Evolutionary conservation across 768 basidiomycete species (phyloP), one percentile per base, ranked within the genome.

Genomic region (Pholiota microspora): DNA sequence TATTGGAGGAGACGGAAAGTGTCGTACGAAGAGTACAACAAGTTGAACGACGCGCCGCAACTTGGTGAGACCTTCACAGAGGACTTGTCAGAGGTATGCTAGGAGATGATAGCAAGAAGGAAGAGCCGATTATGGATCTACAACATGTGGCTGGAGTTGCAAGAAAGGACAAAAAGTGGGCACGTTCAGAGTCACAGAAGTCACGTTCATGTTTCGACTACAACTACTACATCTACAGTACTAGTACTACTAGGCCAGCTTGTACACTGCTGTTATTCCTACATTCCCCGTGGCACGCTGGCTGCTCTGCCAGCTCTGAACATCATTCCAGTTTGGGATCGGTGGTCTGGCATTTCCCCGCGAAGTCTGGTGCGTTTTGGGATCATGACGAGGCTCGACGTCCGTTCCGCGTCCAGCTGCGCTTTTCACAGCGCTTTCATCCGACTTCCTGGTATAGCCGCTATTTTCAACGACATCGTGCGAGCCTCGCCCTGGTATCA

Each of bases 1-100:
- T 9, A 47, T 31, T 53, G n/a, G 15, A 45, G 47, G 40, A 55
- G 45, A 51, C 18, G 31, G 49, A 42, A 42, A 40, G 31, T 16
- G 10, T 31, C 62, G 49, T 34, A 65, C 67, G 62, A 65, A 69
- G 67, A 61, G 59, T 60, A 59, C 61, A 66, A 62, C 68, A 68
- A 67, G 66, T 24, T 21, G 8, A 59, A 53, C 53, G 53, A 58
- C 45, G 56, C 42, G 28, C 47, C 50, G 45, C 35, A 44, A 61
- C 60, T 63, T 62, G 64, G 64, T 63, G 61, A 59, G 61, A 58
- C 59, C 62, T 64, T 64, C 61, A 68, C 61, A 67, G 67, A 64
- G 64, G 66, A 64, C 64, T 49, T 58, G 57, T 40, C 27, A n/a
- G 47, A 57, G 51, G 50, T 57, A 55, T 45, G 34, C 35, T 54